Evolutionary conservation across 1,284 basidiomycete genomes (phyloP), one percentile per base, ranked within the genome.

Genomic region (Anthracocystis setariae): DNA sequence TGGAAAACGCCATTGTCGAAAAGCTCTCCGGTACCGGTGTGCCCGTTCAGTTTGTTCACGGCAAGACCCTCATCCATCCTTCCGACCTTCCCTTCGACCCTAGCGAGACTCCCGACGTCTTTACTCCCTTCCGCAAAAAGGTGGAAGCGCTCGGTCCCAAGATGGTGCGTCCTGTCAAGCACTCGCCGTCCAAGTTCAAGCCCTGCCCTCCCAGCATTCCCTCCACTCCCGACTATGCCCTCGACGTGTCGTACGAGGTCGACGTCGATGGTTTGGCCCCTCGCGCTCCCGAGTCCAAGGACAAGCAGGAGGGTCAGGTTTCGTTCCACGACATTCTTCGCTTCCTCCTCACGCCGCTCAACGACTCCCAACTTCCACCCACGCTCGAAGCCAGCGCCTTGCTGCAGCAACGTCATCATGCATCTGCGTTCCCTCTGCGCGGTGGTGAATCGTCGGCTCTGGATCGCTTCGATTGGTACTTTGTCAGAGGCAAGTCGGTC

Each of bases 71-170:
- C 39, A 69, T 80, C 43, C 84, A 85, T 46, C 78, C 82, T 3
- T 70, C 78, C 12, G 84, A 86, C 38, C 78, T 86, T 17, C 86
- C 86, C 0, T 86, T 86, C 74, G 47, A 82, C 3, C 69, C 83
- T 27, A 72, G 58, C 8, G 64, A 85, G 21, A 85, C 84, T 5
- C 86, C 86, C 3, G 85, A 86, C 65, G 84, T 86, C 35, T 87
- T 86, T 54, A 86, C 86, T 0, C 81, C 81, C 3, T 87, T 86
- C 76, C 75, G 86, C 18, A 86, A 86, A 64, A 78, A 80, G 37
- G 84, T 86, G 32, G 86, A 87, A 61, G 83, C 85, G n/a, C 58
- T 79, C 8, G 84, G 83, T 0, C 51, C 83, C 7, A 72, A 76
- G 10, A 81, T 86, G 74, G 78, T 78, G 3, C 72, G 78, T 13